Evolutionary conservation across 768 basidiomycete genomes (phyloP).

Genomic region (Trametopsis cervina): DNA sequence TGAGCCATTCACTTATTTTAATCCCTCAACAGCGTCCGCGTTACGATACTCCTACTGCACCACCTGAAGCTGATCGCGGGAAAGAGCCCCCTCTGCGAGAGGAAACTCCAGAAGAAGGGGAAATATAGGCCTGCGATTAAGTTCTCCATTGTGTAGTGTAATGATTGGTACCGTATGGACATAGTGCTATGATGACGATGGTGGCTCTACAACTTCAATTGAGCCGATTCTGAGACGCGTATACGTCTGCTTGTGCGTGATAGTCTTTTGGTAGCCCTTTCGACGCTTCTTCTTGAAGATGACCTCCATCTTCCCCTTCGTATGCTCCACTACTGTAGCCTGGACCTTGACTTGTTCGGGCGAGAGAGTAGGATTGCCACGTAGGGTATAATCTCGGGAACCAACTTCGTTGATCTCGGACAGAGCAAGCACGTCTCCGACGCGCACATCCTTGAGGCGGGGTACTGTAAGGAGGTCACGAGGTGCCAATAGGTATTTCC

Average conservation of each 20-base stretch:
- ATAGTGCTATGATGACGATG: constrained; percentile 20
- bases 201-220: constrained; percentile 44
- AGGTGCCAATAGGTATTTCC: constrained; percentile 84
- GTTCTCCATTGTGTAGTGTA: not conserved
- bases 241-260: constrained; percentile 90
- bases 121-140: constrained; percentile 45
- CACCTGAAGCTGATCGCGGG: constrained; percentile 37
- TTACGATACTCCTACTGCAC: constrained; percentile 40
- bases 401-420: constrained; percentile 91
- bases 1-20: constrained; percentile 2
- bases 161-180: not conserved
- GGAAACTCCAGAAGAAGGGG: constrained; percentile 85
- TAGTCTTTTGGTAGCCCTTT: constrained; percentile 95
- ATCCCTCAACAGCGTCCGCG: constrained; percentile 39
- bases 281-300: constrained; percentile 96
- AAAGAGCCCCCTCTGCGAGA: constrained; percentile 35
- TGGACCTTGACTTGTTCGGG: constrained; percentile 61
- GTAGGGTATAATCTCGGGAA: constrained; percentile 89
- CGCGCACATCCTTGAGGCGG: constrained; percentile 73
- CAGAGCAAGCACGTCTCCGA: constrained; percentile 80
- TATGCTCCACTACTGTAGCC: constrained; percentile 96
- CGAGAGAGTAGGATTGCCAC: constrained; percentile 68
- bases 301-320: constrained; percentile 87
- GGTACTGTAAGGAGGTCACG: constrained; percentile 93
- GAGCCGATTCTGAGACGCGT: constrained; percentile 91